Percentiles rank a stretch among this genome's conserved stretches.
Conservation (phyloP, 2,329 filamentous ascomycete genomes). For the Colletotrichum scovillei region DNA sequence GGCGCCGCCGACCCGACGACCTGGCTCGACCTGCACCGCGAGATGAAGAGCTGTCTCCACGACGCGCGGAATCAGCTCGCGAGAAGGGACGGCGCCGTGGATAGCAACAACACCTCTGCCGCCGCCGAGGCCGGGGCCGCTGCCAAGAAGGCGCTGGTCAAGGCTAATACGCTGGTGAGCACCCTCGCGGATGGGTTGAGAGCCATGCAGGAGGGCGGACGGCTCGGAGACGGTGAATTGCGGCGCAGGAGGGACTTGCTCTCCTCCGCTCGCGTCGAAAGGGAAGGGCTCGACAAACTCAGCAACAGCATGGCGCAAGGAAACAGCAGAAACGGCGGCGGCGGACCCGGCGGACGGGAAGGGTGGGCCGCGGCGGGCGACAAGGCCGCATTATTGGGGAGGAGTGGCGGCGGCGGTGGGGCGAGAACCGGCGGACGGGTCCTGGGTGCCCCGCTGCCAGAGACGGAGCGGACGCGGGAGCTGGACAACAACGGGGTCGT, state of each 20-base stretch:
- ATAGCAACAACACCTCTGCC: conserved; percentile 52
- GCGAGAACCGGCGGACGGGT: conserved; percentile 68
- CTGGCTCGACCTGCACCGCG: conserved; percentile 81
- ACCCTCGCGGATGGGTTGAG: conserved; percentile 75
- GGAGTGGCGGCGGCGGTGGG: conserved; percentile 41
- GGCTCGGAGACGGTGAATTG: conserved; percentile 80
- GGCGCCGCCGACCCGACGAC: conserved; percentile 68
- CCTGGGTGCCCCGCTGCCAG: conserved; percentile 76
- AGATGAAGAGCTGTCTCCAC: conserved; percentile 78
- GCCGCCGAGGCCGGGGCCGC: conserved; percentile 74
- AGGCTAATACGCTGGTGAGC: conserved; percentile 72
- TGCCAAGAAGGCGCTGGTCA: conserved; percentile 80
- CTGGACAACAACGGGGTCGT: conserved; percentile 81
- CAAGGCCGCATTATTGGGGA: conserved; percentile 61
- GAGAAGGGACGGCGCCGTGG: conserved; percentile 67
- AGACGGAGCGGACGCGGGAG: conserved; percentile 82
- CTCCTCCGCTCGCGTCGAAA: conserved; percentile 76
- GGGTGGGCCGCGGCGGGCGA: conserved; percentile 60
- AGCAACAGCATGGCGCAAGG: conserved; percentile 63
- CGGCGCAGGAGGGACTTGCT: conserved; percentile 78
- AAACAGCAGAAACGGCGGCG: conserved; percentile 45
- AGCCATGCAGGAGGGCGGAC: conserved; percentile 62
- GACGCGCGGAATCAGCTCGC: conserved; percentile 75
- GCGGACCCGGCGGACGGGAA: conserved; percentile 61
- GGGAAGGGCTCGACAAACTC: conserved; percentile 80